Evolutionary conservation across 257 asterid species (phyloP).

Genomic region (Penstemon newberryi): DNA sequence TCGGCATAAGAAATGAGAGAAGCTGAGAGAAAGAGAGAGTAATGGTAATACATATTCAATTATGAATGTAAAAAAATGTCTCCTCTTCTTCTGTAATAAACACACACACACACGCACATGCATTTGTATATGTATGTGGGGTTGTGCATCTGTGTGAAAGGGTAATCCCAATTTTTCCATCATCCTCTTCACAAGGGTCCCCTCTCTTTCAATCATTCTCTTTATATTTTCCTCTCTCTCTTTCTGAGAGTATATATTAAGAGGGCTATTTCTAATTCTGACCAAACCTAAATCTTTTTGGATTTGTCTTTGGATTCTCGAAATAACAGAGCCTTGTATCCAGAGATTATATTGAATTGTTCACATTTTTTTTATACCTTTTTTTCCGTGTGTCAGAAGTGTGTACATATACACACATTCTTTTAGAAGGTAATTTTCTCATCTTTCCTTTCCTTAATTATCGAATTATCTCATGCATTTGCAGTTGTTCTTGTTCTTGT

Average conservation of each 20-base stretch:
- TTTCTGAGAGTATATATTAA: constrained; percentile 1
- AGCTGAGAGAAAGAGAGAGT: constrained; percentile 12
- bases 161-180: constrained; percentile 34
- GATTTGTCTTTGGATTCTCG: constrained; percentile 25
- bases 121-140: constrained; percentile 27
- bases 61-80: neutral
- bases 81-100: neutral
- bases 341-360: constrained; percentile 18
- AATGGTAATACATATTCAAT: neutral
- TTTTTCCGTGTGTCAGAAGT: constrained; percentile 6
- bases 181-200: constrained; percentile 27
- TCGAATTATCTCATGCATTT: neutral
- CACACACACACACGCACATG: constrained; percentile 20
- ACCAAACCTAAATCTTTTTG: constrained; percentile 2
- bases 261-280: constrained; percentile 22
- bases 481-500: neutral
- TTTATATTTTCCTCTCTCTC: constrained; percentile 4
- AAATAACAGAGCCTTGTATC: constrained; percentile 16
- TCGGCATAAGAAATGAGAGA: constrained; percentile 24
- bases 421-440: constrained; percentile 32
- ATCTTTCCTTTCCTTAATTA: neutral
- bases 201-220: constrained; percentile 16
- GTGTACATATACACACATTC: constrained; percentile 2
- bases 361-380: neutral
- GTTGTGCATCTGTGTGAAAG: constrained; percentile 29